Percentiles rank a stretch among this genome's conserved stretches.
Evolutionary conservation across 2,329 filamentous ascomycete species (phyloP).

Genomic region (Parastagonospora nodorum): DNA sequence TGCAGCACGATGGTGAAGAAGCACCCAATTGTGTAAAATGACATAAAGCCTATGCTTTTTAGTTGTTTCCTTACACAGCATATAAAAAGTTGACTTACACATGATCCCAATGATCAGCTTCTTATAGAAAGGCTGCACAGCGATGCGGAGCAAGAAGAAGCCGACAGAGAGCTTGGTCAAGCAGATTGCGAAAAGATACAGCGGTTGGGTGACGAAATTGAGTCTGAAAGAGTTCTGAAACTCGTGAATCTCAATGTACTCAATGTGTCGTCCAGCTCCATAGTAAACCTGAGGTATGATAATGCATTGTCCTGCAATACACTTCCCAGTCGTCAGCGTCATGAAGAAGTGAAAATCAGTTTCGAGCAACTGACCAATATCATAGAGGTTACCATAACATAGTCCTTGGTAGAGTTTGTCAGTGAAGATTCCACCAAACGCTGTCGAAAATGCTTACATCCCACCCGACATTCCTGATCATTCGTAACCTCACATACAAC

Average conservation of each 20-base stretch:
- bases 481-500: conserved; percentile 54
- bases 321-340: conserved; percentile 22
- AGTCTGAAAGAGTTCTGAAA: conserved; percentile 50
- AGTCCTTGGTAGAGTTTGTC: conserved; percentile 40
- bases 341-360: not conserved
- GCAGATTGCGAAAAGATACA: conserved; percentile 53
- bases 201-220: conserved; percentile 54
- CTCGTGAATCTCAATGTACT: conserved; percentile 47
- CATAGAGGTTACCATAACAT: conserved; percentile 51
- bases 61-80: not conserved
- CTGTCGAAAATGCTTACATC: conserved; percentile 47
- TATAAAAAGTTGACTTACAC: conserved; percentile 34
- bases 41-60: conserved; percentile 47
- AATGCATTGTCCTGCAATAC: conserved; percentile 48
- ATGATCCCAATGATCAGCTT: conserved; percentile 52
- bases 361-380: conserved; percentile 31
- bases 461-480: conserved; percentile 57
- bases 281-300: conserved; percentile 49
- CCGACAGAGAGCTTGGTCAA: conserved; percentile 57
- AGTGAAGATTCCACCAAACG: conserved; percentile 1
- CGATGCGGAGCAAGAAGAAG: conserved; percentile 55
- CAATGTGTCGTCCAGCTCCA: conserved; percentile 54
- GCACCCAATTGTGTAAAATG: conserved; percentile 51
- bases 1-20: conserved; percentile 56
- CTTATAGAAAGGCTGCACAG: conserved; percentile 48